phyloP scores from a whole-genome alignment of 2,329 filamentous ascomycete species.

The Aspergillus novofumigatus region DNA sequence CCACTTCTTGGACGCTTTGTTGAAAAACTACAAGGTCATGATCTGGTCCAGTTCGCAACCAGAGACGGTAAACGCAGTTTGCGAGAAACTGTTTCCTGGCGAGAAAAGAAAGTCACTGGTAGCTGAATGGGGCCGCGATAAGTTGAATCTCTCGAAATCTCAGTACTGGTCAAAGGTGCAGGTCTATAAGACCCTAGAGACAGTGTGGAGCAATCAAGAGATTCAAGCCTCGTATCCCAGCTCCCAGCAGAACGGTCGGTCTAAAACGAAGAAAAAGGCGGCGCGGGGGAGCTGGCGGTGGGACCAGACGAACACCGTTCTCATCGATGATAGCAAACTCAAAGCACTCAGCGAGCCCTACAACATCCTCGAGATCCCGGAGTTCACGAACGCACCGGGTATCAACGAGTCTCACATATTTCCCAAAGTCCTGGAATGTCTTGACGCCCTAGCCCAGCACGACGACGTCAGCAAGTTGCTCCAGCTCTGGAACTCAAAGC shows the following conservation, averaged over 20 bases:
- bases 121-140: constrained; percentile 74
- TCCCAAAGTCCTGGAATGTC: constrained; percentile 48
- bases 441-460: constrained; percentile 49
- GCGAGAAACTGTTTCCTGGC: constrained; percentile 55
- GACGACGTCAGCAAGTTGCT: constrained; percentile 46
- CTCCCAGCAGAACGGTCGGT: background rate
- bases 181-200: constrained; percentile 80
- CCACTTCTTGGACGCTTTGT: constrained; percentile 68
- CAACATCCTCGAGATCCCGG: constrained; percentile 76
- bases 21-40: constrained; percentile 72
- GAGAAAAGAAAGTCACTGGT: constrained; percentile 55
- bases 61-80: constrained; percentile 62
- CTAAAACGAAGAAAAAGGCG: constrained; percentile 1
- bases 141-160: constrained; percentile 59
- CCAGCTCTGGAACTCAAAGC: constrained; percentile 28
- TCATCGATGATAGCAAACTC: constrained; percentile 78
- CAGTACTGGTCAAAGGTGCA: constrained; percentile 72
- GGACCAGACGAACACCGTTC: constrained; percentile 80
- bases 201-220: constrained; percentile 59
- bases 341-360: constrained; percentile 80
- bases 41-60: constrained; percentile 86
- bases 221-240: constrained; percentile 43
- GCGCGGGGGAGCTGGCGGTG: constrained; percentile 52
- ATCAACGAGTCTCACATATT: constrained; percentile 44
- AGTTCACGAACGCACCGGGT: constrained; percentile 56